Evolutionary conservation across 2,329 filamentous ascomycete genomes (phyloP).

Genomic region (Botrytis pseudocinerea): DNA sequence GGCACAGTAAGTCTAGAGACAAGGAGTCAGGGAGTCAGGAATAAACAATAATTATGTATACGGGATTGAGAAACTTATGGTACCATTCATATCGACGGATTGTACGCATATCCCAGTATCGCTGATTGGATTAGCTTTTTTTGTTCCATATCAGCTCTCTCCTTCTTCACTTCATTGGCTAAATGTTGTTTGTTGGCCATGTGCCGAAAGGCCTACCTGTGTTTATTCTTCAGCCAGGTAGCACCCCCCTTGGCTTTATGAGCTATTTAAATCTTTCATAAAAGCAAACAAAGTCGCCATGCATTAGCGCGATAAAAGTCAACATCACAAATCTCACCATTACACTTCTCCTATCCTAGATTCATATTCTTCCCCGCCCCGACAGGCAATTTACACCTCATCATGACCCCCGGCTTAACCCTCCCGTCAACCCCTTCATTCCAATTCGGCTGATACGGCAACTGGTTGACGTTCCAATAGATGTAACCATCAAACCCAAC

Average conservation of each 20-base stretch:
- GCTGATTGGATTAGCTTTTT: background rate
- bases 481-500: constrained; percentile 48
- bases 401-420: constrained; percentile 47
- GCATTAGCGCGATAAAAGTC: too few species aligned
- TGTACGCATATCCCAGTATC: background rate
- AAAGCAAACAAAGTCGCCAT: background rate
- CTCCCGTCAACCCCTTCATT: constrained; percentile 48
- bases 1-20: background rate
- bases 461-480: constrained; percentile 52
- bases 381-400: constrained; percentile 46
- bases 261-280: background rate
- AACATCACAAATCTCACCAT: background rate
- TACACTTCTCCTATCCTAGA: constrained; percentile 15
- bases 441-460: constrained; percentile 50
- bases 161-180: background rate
- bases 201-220: too few species aligned
- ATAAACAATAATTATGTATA: background rate
- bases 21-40: background rate
- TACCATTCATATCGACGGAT: background rate
- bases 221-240: background rate
- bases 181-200: background rate
- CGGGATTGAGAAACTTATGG: background rate
- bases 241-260: background rate
- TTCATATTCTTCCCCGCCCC: constrained; percentile 39
- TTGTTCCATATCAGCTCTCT: background rate